Evolutionary conservation across 2,329 filamentous ascomycete genomes (phyloP).

Genomic region (Aspergillus ochraceus): DNA sequence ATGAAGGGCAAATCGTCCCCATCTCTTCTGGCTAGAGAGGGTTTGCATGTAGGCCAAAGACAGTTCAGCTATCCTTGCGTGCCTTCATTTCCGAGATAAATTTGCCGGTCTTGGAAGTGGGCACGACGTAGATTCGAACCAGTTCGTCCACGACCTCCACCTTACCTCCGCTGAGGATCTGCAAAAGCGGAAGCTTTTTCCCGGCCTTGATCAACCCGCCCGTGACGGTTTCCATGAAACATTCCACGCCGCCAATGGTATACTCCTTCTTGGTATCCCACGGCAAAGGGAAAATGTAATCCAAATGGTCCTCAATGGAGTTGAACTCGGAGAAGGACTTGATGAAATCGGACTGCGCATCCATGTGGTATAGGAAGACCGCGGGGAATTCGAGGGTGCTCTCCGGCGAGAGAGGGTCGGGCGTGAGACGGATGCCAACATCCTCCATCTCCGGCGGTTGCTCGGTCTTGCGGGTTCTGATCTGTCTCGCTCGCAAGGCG

Average conservation of each 20-base stretch:
- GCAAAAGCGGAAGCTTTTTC: slow-evolving; percentile 75
- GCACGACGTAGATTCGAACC: slow-evolving; percentile 79
- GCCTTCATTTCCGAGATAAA: slow-evolving; percentile 87
- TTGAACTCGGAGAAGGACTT: slow-evolving; percentile 81
- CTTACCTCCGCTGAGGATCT: slow-evolving; percentile 72
- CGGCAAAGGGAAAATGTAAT: slow-evolving; percentile 81
- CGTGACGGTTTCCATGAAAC: slow-evolving; percentile 78
- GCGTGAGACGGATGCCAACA: slow-evolving; percentile 67
- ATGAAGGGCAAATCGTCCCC: background rate
- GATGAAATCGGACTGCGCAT: slow-evolving; percentile 84
- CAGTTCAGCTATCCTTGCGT: slow-evolving; percentile 53
- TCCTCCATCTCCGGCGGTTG: slow-evolving; percentile 87
- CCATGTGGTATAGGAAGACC: slow-evolving; percentile 79
- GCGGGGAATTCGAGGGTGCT: slow-evolving; percentile 75
- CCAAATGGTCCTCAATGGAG: slow-evolving; percentile 72
- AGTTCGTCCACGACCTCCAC: slow-evolving; percentile 87
- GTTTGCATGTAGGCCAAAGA: background rate
- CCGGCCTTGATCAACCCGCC: slow-evolving; percentile 88
- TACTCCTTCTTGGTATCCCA: slow-evolving; percentile 78
- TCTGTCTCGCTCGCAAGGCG: slow-evolving; percentile 68
- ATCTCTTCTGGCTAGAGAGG: background rate
- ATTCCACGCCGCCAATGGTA: slow-evolving; percentile 67
- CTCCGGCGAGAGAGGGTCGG: slow-evolving; percentile 70
- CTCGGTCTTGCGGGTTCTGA: slow-evolving; percentile 65
- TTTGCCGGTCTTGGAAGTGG: slow-evolving; percentile 64